Evolutionary conservation across 2,329 filamentous ascomycete species (phyloP).

Genomic region (Dactylellina drechsleri): DNA sequence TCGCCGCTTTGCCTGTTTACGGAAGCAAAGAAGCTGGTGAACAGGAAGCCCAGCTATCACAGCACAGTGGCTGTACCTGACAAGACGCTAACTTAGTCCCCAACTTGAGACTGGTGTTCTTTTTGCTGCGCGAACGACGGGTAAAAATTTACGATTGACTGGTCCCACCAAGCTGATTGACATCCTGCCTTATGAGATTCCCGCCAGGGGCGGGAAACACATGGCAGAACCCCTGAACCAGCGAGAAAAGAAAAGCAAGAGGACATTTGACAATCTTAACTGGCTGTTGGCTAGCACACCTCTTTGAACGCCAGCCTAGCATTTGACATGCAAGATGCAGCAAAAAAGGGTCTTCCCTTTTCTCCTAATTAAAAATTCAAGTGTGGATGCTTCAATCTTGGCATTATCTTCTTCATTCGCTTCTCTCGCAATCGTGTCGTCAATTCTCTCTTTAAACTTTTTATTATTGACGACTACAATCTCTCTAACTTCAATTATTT

Average conservation of each 20-base stretch:
- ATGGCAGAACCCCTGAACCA: constrained; percentile 52
- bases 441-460: constrained; percentile 25
- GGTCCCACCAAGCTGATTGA: constrained; percentile 45
- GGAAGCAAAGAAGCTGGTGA: constrained; percentile 27
- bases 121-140: constrained; percentile 10
- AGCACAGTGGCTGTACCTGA: constrained; percentile 18
- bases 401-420: constrained; percentile 39
- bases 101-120: constrained; percentile 26
- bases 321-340: constrained; percentile 26
- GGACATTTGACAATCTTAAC: constrained; percentile 33
- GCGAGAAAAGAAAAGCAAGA: constrained; percentile 25
- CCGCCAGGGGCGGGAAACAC: constrained; percentile 32
- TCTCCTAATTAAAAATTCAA: constrained; percentile 29
- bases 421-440: constrained; percentile 44
- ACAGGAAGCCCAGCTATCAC: constrained; percentile 33
- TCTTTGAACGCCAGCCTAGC: constrained; percentile 18
- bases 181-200: constrained; percentile 53
- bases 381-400: constrained; percentile 33
- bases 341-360: constrained; percentile 35
- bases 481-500: constrained; percentile 27
- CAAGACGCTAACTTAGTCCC: constrained; percentile 14
- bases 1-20: constrained; percentile 51
- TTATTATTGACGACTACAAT: constrained; percentile 32
- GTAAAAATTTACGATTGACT: constrained; percentile 19
- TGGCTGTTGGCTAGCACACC: constrained; percentile 36